Evolutionary conservation across 1,284 basidiomycete genomes (phyloP).

Genomic region (Macrocybe sp.): DNA sequence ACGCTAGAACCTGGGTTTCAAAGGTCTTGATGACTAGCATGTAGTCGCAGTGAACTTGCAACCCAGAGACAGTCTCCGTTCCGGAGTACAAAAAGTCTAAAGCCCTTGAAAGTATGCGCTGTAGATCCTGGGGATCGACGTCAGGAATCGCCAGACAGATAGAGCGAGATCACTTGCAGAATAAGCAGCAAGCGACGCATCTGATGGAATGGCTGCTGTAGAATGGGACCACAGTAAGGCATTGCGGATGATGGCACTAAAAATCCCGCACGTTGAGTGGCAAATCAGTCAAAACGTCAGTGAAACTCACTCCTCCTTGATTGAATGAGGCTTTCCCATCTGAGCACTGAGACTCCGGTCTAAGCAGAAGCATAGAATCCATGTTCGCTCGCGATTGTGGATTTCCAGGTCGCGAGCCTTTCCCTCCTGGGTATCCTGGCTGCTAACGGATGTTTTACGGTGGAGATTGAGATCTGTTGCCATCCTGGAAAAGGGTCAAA

Average conservation of each 20-base stretch:
- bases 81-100: conserved; percentile 89
- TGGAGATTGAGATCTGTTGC: conserved; percentile 95
- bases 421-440: conserved; percentile 72
- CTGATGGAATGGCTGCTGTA: conserved; percentile 55
- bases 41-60: conserved; percentile 88
- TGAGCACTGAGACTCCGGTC: conserved; percentile 91
- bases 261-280: not conserved
- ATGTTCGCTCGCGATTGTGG: conserved; percentile 91
- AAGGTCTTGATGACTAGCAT: conserved; percentile 78
- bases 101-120: conserved; percentile 84
- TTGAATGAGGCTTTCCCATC: conserved; percentile 86
- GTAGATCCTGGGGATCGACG: conserved; percentile 56
- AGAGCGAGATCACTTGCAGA: conserved; percentile 42
- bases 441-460: conserved; percentile 72
- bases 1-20: conserved; percentile 73
- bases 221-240: conserved; percentile 68
- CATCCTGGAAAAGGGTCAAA: conserved; percentile 56
- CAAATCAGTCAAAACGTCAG: conserved; percentile 8
- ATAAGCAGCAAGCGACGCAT: conserved; percentile 65
- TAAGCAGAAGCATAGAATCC: conserved; percentile 88
- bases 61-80: conserved; percentile 75
- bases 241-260: conserved; percentile 84
- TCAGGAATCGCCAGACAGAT: conserved; percentile 1
- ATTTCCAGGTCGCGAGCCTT: conserved; percentile 75
- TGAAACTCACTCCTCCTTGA: conserved; percentile 75